phyloP scores from a whole-genome alignment of 176 grass and related monocot genomes.

The sorghum (Sorghum bicolor) region Sorghum_bicolor_NCBIv3 NC_012871.2:59734001-59734500 shows the following conservation, averaged over 20 bases:
- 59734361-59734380: background rate
- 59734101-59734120: too few species aligned
- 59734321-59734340: background rate
- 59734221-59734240: slow-evolving; percentile 34
- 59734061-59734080: too few species aligned
- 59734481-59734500: background rate
- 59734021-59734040: too few species aligned
- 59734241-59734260: background rate
- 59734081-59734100: too few species aligned
- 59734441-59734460: background rate
- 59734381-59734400: background rate
- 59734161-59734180: too few species aligned
- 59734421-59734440: background rate
- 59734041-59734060: too few species aligned
- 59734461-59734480: background rate
- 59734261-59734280: background rate
- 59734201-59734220: background rate
- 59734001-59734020: too few species aligned
- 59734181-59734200: too few species aligned
- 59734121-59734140: too few species aligned
- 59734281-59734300: background rate
- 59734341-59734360: background rate
- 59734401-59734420: background rate
- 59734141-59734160: too few species aligned
- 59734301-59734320: background rate